phyloP scores from a whole-genome alignment of 257 asterid species.

The Petrea volubilis region DNA sequence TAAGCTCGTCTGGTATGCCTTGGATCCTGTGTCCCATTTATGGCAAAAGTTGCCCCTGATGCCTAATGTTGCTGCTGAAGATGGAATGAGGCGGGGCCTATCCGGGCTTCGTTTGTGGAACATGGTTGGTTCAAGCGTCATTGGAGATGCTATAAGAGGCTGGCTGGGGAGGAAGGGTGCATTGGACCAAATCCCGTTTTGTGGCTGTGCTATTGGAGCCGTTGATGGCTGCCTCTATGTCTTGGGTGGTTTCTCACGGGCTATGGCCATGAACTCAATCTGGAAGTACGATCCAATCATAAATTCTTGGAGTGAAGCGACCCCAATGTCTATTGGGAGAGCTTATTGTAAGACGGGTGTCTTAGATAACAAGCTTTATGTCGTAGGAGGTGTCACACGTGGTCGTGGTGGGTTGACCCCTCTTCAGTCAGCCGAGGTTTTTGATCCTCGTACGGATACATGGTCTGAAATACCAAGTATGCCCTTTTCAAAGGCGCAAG shows the following conservation, averaged over 20 bases:
- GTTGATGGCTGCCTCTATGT: constrained; percentile 82
- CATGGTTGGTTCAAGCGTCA: constrained; percentile 52
- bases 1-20: constrained; percentile 70
- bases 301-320: constrained; percentile 70
- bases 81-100: constrained; percentile 49
- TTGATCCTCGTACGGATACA: constrained; percentile 64
- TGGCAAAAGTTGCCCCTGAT: constrained; percentile 85
- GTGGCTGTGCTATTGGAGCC: constrained; percentile 90
- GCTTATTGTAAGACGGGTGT: constrained; percentile 84
- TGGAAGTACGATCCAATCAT: constrained; percentile 75
- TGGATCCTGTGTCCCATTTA: constrained; percentile 63
- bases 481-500: constrained; percentile 90
- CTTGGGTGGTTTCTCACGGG: constrained; percentile 70
- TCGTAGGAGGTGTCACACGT: constrained; percentile 87
- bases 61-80: constrained; percentile 52
- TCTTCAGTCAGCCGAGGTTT: constrained; percentile 88
- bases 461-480: constrained; percentile 89
- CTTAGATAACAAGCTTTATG: constrained; percentile 73
- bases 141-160: constrained; percentile 67
- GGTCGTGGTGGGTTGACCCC: constrained; percentile 76
- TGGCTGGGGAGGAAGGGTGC: constrained; percentile 69
- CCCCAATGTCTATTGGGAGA: constrained; percentile 74
- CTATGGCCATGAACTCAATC: constrained; percentile 56
- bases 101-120: constrained; percentile 60
- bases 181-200: constrained; percentile 62